These are phyloP conservation scores for Trichoderma aggressivum DNA, from an alignment of 2,329 filamentous ascomycete species.

Conservation along the genomic window DNA sequence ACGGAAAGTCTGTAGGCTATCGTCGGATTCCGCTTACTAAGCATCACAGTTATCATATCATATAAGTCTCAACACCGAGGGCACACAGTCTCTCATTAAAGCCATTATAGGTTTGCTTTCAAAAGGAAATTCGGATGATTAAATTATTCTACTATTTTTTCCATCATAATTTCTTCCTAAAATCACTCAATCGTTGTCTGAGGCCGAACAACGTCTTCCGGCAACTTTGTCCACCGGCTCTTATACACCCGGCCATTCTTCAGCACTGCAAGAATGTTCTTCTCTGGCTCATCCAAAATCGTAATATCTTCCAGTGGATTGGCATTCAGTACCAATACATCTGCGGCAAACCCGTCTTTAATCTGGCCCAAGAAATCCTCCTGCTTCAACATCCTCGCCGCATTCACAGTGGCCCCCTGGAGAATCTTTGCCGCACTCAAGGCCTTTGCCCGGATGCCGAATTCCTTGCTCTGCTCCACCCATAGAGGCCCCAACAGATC, in stretches of 20 bases:
- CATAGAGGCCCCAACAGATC: conserved; percentile 34
- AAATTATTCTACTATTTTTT: neutral
- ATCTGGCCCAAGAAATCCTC: conserved; percentile 50
- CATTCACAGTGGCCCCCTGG: conserved; percentile 41
- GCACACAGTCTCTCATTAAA: neutral
- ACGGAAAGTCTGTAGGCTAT: neutral
- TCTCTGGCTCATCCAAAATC: conserved; percentile 46
- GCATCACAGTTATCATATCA: neutral
- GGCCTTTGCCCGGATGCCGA: conserved; percentile 28
- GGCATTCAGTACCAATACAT: conserved; percentile 48
- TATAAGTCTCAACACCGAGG: neutral
- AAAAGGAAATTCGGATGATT: neutral
- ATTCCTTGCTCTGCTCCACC: conserved; percentile 33
- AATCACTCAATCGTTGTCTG: neutral
- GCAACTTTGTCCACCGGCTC: conserved; percentile 28
- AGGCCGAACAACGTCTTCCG: neutral
- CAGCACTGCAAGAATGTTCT: conserved; percentile 48
- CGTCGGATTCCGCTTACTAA: neutral
- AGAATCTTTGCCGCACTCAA: conserved; percentile 28
- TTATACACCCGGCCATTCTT: conserved; percentile 48
- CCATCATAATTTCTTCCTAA: neutral
- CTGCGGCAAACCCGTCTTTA: conserved; percentile 48
- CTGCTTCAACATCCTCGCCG: conserved; percentile 47
- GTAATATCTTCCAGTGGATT: conserved; percentile 56
- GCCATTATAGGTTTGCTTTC: neutral